Evolutionary conservation across 1,284 basidiomycete species (phyloP).

Genomic region (Microbotryum violaceum): DNA sequence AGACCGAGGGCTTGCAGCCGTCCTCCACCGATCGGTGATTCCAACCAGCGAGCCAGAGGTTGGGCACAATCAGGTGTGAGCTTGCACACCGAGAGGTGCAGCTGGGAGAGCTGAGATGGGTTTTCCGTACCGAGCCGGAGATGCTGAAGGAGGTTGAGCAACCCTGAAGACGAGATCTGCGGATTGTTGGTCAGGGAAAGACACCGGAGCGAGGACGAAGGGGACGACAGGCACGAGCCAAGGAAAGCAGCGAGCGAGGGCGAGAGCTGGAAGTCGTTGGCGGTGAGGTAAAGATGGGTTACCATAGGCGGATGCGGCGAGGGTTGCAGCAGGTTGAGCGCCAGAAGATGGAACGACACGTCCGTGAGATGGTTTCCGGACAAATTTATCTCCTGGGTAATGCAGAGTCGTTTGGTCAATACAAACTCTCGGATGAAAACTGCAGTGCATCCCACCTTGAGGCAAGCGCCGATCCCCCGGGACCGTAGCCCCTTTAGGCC

Average conservation of each 20-base stretch:
- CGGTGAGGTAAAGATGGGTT: conserved; percentile 17
- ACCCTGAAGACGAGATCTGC: conserved; percentile 3
- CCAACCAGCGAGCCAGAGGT: conserved; percentile 22
- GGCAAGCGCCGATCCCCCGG: conserved; percentile 14
- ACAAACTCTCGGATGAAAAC: no score
- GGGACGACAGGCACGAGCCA: conserved; percentile 21
- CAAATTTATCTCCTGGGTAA: conserved; percentile 22
- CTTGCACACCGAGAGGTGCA: conserved; percentile 19
- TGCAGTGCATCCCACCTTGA: conserved; percentile 10
- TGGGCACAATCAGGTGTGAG: conserved; percentile 19
- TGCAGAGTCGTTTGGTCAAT: no score
- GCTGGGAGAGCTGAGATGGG: conserved; percentile 13
- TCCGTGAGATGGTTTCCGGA: conserved; percentile 16
- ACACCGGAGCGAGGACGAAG: conserved; percentile 16
- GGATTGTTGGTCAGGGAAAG: conserved; percentile 24
- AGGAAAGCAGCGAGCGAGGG: conserved; percentile 19
- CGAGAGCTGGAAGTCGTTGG: conserved; percentile 19
- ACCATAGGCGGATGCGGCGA: conserved; percentile 26
- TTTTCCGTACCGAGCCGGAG: conserved; percentile 12
- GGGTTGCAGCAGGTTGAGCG: conserved; percentile 23
- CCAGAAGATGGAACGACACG: conserved; percentile 24
- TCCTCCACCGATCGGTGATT: conserved; percentile 13
- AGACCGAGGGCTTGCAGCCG: conserved; percentile 20
- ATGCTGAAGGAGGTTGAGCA: conserved; percentile 8
- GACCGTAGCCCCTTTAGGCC: conserved; percentile 25